A percentile compares a stretch with the other conserved stretches of the same genome.
Evolutionary conservation across 116 monocot genomes (phyloP).

Genomic region (Zostera marina): DNA sequence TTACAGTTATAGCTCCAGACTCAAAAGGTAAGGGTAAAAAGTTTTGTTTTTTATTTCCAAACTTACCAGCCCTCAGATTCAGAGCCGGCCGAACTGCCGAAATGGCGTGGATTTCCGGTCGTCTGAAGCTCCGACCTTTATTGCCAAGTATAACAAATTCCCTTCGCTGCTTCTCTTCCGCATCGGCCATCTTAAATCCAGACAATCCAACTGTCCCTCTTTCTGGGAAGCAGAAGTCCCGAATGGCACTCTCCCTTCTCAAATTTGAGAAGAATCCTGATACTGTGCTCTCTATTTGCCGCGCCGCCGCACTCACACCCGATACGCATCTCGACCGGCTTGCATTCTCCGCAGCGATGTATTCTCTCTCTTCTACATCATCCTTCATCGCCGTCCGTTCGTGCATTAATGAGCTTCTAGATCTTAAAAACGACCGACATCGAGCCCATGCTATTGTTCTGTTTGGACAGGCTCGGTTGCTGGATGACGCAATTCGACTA

Average conservation of each 20-base stretch:
- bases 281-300: conserved; percentile 43
- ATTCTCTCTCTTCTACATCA: conserved; percentile 20
- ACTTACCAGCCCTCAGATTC: no score
- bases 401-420: conserved; percentile 20
- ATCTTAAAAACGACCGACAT: conserved; percentile 10
- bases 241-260: conserved; percentile 40
- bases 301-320: conserved; percentile 36
- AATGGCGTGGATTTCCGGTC: no score
- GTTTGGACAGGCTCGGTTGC: conserved; percentile 56
- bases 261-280: conserved; percentile 27
- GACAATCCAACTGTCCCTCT: conserved; percentile 32
- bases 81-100: no score
- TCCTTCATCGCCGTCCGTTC: conserved; percentile 28
- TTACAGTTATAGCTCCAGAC: no score
- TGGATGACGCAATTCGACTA: conserved; percentile 45
- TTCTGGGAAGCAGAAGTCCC: conserved; percentile 39
- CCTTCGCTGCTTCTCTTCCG: conserved; percentile 12
- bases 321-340: conserved; percentile 38
- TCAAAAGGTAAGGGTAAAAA: no score
- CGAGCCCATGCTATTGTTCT: conserved; percentile 60
- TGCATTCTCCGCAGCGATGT: conserved; percentile 42
- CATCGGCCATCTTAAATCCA: conserved; percentile 48
- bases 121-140: neutral
- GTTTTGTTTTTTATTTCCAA: no score
- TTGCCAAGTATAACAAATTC: neutral